phyloP scores from a whole-genome alignment of 495 filamentous ascomycete genomes.

The Neurospora sp. region DNA sequence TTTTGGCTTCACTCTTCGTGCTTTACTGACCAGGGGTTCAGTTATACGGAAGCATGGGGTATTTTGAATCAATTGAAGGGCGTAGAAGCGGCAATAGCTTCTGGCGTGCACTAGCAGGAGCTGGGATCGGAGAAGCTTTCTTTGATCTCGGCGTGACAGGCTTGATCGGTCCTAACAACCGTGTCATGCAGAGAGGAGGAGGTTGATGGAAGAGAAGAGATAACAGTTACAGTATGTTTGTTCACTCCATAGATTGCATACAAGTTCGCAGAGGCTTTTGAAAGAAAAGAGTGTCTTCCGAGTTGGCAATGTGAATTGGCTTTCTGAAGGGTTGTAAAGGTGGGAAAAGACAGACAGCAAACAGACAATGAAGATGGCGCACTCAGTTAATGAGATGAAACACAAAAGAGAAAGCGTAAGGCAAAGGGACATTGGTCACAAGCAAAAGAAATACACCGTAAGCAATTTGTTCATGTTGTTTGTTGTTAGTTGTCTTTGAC shows the following conservation, averaged over 20 bases:
- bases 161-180: neutral
- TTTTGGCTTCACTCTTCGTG: constrained; percentile 29
- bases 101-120: neutral
- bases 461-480: neutral
- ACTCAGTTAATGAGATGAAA: neutral
- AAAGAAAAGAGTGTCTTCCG: neutral
- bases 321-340: neutral
- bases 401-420: neutral
- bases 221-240: neutral
- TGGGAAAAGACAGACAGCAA: neutral
- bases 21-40: neutral
- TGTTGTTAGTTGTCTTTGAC: neutral
- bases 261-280: neutral
- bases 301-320: neutral
- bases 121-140: neutral
- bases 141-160: neutral
- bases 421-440: neutral
- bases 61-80: neutral
- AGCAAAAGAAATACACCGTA: neutral
- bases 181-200: neutral
- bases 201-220: neutral
- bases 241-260: neutral
- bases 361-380: neutral
- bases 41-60: neutral
- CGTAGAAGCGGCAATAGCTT: neutral